A percentile compares a stretch with the other conserved stretches of the same genome.
These are phyloP conservation scores for Solanum pinnatisectum DNA, from an alignment of 257 asterid genomes.

Conservation along the genomic window DNA sequence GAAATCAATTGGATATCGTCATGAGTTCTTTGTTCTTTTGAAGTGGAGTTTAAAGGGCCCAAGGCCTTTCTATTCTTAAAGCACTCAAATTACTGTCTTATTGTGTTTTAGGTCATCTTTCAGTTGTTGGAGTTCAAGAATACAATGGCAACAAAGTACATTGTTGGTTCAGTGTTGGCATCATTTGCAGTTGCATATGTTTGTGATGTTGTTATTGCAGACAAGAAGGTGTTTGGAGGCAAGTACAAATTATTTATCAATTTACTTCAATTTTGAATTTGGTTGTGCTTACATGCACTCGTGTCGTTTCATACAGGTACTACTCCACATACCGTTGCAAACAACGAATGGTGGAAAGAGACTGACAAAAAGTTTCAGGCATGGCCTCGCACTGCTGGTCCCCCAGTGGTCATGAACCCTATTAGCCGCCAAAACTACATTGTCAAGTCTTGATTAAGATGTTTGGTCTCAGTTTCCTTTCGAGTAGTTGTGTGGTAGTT, in stretches of 20 bases:
- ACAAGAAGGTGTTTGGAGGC: constrained; percentile 25
- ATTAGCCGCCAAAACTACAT: constrained; percentile 86
- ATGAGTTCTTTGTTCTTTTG: not conserved
- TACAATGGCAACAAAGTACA: constrained; percentile 15
- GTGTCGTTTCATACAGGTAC: constrained; percentile 29
- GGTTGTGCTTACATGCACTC: not conserved
- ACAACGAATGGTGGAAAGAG: constrained; percentile 65
- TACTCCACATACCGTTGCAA: constrained; percentile 53
- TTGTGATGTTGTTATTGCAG: constrained; percentile 17
- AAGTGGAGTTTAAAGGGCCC: not conserved
- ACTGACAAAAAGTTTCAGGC: constrained; percentile 92
- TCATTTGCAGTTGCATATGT: constrained; percentile 27
- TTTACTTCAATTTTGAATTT: not conserved
- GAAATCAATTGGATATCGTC: not conserved
- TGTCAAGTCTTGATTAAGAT: constrained; percentile 29
- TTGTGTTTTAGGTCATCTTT: not conserved
- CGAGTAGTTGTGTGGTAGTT: not conserved
- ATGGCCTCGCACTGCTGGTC: constrained; percentile 99
- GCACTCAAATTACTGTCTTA: not conserved
- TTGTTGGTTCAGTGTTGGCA: constrained; percentile 16
- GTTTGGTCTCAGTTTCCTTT: not conserved
- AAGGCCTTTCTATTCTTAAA: not conserved
- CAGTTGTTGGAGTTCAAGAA: constrained; percentile 10
- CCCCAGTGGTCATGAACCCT: constrained; percentile 97
- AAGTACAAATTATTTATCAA: not conserved